Conservation (phyloP, 331 rosid species). For the Prunus yedoensis region DNA sequence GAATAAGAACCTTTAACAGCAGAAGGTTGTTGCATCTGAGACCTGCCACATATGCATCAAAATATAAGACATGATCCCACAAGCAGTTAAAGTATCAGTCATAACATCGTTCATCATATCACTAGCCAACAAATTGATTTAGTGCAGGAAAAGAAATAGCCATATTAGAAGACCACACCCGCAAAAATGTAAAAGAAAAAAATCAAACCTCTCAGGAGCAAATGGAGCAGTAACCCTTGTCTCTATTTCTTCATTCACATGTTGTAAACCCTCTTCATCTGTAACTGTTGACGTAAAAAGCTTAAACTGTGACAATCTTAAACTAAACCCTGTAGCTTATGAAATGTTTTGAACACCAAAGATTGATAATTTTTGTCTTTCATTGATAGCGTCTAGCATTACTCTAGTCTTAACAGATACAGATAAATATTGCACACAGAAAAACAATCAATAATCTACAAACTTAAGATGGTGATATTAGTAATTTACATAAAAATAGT, state of each 20-base stretch:
- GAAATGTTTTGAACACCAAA: background rate
- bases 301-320: conserved; percentile 38
- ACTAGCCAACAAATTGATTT: background rate
- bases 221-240: conserved; percentile 73
- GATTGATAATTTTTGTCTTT: conserved; percentile 14
- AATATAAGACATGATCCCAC: conserved; percentile 13
- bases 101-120: background rate
- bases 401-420: background rate
- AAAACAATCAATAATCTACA: background rate
- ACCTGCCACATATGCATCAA: conserved; percentile 44
- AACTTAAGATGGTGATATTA: background rate
- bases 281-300: conserved; percentile 63
- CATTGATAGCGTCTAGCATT: conserved; percentile 10
- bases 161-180: background rate
- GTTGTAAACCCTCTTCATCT: conserved; percentile 92
- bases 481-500: background rate
- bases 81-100: background rate
- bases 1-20: conserved; percentile 84
- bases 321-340: conserved; percentile 4
- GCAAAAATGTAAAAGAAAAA: background rate
- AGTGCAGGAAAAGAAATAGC: background rate
- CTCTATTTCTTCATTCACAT: conserved; percentile 92
- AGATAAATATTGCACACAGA: background rate
- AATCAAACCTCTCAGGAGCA: conserved; percentile 60
- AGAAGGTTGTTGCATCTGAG: conserved; percentile 70